Base-by-base conservation (phyloP, 306 rosid species). In the Fagus sylvatica region DNA sequence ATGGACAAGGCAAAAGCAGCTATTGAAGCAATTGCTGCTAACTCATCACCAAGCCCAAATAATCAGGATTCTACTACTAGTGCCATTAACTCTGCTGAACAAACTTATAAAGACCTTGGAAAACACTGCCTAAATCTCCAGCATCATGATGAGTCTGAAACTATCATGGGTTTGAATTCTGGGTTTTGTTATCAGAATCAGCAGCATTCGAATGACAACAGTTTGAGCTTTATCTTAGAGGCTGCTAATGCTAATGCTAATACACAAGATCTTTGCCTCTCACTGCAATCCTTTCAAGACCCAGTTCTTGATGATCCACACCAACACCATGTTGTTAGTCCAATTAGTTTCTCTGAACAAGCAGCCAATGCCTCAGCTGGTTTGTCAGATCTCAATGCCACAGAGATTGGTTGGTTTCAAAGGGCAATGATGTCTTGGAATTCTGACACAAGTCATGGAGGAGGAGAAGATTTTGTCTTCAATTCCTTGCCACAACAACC, bases 1-100 rank as follows among this genome's bases (percentile, higher is more conserved):
- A 91, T 93, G 80, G 91, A 88, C 36, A 94, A 92, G 76, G 98
- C 98, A 51, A 92, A 89, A 7, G 57, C 84, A n/a, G 90, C 98
- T 82, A 94, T 94, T 4, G 97, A 94, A 75, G 85, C 6, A 57
- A 60, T 71, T 59, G 51, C 28, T 36, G 49, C 78, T 76, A 53
- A n/a, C 85, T 71, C 66, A 6, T 76, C 66, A 6, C 78, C 66
- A 30, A 32, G 28, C 17, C 40, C 74, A 33, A 61, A 68, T 13
- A 61, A 68, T 13, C 68, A 56, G 33, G 59, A 51, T 4, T 36
- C 64, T 19, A 68, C 73, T 17, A 57, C 15, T 46, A 10, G 51
- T 46, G 51, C 51, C 15, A 46, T 46, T 12, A 46, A 10, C 51
- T 46, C 51, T 46, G 15, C 51, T 10, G 51, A 46, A 2, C 51